phyloP scores from a whole-genome alignment of 2,329 filamentous ascomycete species.

The Penicillium sp. region DNA sequence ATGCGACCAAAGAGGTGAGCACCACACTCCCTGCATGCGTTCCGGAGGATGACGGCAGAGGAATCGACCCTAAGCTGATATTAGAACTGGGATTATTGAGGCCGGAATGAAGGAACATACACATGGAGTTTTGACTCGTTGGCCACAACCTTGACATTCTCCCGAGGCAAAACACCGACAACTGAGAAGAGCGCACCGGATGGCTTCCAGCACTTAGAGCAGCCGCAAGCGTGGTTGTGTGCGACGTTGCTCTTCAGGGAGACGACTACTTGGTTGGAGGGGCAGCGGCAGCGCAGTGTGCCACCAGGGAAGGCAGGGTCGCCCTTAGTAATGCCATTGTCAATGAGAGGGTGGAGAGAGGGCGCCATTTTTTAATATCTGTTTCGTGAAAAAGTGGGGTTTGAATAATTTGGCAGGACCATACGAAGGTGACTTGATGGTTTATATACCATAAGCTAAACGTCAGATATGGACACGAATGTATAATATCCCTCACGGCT shows the following conservation, averaged over 20 bases:
- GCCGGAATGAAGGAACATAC: background rate
- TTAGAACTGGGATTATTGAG: background rate
- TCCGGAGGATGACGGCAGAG: conserved; percentile 58
- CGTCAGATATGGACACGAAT: background rate
- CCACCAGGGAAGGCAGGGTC: conserved; percentile 57
- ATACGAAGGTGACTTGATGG: background rate
- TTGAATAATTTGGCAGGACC: background rate
- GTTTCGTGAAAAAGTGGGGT: background rate
- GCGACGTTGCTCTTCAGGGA: conserved; percentile 58
- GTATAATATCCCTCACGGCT: conserved; percentile 4
- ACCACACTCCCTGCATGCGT: conserved; percentile 62
- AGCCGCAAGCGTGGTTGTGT: conserved; percentile 71
- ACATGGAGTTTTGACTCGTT: conserved; percentile 59
- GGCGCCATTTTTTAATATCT: conserved; percentile 25
- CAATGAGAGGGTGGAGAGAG: conserved; percentile 62
- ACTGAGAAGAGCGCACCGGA: conserved; percentile 62
- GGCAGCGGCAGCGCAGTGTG: conserved; percentile 62
- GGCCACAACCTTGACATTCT: conserved; percentile 57
- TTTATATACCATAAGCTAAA: background rate
- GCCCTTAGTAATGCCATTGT: conserved; percentile 62
- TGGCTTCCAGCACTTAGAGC: conserved; percentile 73
- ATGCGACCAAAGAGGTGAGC: conserved; percentile 66
- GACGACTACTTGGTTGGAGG: conserved; percentile 56
- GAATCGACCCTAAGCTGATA: conserved; percentile 46
- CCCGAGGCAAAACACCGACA: conserved; percentile 60